These are phyloP conservation scores for Lumnitzera littorea DNA, from an alignment of 345 rosid genomes.

Conservation along the genomic window DNA sequence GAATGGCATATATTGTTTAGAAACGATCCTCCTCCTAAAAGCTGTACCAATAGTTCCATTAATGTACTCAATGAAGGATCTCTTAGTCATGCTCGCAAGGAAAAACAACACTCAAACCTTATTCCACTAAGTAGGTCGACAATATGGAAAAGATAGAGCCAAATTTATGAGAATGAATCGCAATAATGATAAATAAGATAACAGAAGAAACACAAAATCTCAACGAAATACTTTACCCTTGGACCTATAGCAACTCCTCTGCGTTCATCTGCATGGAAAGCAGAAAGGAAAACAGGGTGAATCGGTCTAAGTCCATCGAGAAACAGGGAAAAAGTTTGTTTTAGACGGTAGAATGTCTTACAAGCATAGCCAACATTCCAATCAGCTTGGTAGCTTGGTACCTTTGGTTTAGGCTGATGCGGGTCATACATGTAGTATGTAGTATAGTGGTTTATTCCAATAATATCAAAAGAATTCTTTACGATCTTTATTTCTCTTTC, in stretches of 20 bases:
- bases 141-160: too few relatives aligned
- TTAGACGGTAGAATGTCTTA: slow-evolving; percentile 18
- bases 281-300: neutral
- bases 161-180: too few relatives aligned
- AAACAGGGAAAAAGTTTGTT: neutral
- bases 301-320: neutral
- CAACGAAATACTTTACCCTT: slow-evolving; percentile 19
- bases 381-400: slow-evolving; percentile 43
- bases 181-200: too few relatives aligned
- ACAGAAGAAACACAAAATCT: too few relatives aligned
- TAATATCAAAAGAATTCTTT: slow-evolving; percentile 40
- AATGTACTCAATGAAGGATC: too few relatives aligned
- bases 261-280: slow-evolving; percentile 28
- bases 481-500: slow-evolving; percentile 32
- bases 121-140: too few relatives aligned
- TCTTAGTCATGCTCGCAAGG: too few relatives aligned
- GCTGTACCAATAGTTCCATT: too few relatives aligned
- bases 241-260: slow-evolving; percentile 44
- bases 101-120: too few relatives aligned
- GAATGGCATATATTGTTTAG: too few relatives aligned
- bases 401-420: slow-evolving; percentile 14
- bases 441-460: slow-evolving; percentile 62
- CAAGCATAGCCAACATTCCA: slow-evolving; percentile 49
- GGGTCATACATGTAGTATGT: slow-evolving; percentile 37
- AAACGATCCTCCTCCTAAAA: too few relatives aligned